These are phyloP conservation scores for Kwoniella pini DNA, from an alignment of 768 basidiomycete genomes.

Conservation along the genomic window DNA sequence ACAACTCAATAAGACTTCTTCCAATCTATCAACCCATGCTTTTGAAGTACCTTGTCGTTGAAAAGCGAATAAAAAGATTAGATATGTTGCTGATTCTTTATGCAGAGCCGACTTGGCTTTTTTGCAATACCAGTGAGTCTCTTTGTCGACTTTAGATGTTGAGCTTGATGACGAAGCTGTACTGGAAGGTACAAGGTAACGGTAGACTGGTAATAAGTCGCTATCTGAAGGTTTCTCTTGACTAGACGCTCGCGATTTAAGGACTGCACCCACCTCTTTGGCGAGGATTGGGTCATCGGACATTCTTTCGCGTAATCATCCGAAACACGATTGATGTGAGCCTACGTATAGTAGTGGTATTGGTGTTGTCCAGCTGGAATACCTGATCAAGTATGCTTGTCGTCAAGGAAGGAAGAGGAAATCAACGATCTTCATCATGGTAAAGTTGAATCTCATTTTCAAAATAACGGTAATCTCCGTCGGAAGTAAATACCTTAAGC, in stretches of 20 bases:
- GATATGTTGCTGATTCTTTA: conserved; percentile 72
- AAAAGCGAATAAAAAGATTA: conserved; percentile 80
- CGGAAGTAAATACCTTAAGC: conserved; percentile 1
- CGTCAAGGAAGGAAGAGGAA: background rate
- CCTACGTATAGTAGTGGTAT: no score
- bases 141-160: background rate
- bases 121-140: conserved; percentile 77
- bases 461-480: background rate
- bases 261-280: conserved; percentile 41
- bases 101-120: conserved; percentile 61
- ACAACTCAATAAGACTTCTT: conserved; percentile 65
- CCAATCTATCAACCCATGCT: conserved; percentile 65
- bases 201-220: conserved; percentile 37
- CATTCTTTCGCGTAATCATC: background rate
- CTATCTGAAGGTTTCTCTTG: conserved; percentile 41
- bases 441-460: no score
- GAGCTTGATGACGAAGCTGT: conserved; percentile 17
- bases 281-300: conserved; percentile 8
- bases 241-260: conserved; percentile 31
- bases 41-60: conserved; percentile 60
- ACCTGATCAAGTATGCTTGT: no score
- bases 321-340: background rate
- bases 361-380: no score
- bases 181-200: conserved; percentile 34
- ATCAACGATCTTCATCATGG: background rate